Evolutionary conservation across 768 basidiomycete genomes (phyloP), one percentile per base, ranked within the genome.

Genomic region (Mycena galericulata): DNA sequence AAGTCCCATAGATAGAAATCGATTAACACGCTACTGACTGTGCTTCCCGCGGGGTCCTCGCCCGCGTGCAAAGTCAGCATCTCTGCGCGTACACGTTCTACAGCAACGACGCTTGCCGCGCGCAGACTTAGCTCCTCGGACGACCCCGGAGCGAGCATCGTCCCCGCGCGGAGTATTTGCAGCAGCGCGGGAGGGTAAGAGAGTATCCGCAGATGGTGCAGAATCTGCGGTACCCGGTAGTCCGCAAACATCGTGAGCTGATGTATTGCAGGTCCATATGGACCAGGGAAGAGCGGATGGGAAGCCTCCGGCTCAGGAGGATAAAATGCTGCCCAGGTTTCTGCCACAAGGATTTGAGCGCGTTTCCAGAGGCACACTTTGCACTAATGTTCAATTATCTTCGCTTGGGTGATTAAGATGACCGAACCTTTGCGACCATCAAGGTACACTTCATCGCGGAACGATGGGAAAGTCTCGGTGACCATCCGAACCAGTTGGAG

Each of bases 1-100:
- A 95, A 76, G 76, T 96, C 95, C 94, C 95, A 97, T 14, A 96
- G 79, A 80, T 93, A 97, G 75, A 98, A 95, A 75, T 98, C 96
- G 56, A 95, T 92, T 67, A 97, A 73, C 49, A 96, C 95, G 70
- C 92, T 94, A 75, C 87, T 92, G 41, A 94, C 79, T 49, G 73
- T 72, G 36, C 77, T 78, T 34, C 76, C 76, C 15, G 66, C 72
- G 11, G 71, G 67, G 18, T 74, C 75, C 20, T 67, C 45, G 57
- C 77, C 53, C 67, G 73, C 61, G 65, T 71, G 57, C 54, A 63
- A 34, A 57, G 26, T 62, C 66, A 34, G 57, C 61, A 95, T 92
- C 71, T 88, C 87, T 41, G 83, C 82, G n/a, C 89, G 80, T 26
- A 96, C 84, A 2, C 85, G 82, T 76, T 96, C 94, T 4, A 97